Conservation (phyloP, 768 basidiomycete genomes). For the Mycena amicta region DNA sequence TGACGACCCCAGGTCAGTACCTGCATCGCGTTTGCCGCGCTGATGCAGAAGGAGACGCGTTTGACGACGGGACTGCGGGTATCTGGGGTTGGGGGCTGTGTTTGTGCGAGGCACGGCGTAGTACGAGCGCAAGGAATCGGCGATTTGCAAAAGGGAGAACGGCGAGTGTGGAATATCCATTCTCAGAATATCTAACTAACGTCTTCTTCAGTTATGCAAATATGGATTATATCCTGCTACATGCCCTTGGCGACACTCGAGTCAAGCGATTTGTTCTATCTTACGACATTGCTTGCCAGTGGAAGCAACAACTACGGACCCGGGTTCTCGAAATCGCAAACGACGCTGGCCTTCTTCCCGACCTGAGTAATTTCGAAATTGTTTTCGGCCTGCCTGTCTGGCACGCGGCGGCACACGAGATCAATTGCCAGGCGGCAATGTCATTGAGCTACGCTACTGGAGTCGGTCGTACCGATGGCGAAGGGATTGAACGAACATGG, state of each 20-base stretch:
- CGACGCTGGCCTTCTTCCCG: no score
- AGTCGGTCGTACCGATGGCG: slow-evolving; percentile 14
- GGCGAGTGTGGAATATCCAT: no score
- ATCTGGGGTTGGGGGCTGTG: no score
- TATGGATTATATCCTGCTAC: slow-evolving; percentile 28
- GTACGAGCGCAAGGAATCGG: no score
- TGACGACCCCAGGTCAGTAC: neutral
- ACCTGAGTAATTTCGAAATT: slow-evolving; percentile 1
- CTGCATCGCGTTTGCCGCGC: no score
- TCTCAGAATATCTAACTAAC: neutral
- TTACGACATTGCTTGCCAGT: no score
- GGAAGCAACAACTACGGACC: no score
- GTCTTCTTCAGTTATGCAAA: slow-evolving; percentile 20
- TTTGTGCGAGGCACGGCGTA: no score
- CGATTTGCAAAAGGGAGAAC: no score
- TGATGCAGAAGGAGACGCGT: neutral
- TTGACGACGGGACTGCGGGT: neutral
- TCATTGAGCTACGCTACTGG: slow-evolving; percentile 20
- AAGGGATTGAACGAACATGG: no score
- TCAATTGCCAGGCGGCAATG: slow-evolving; percentile 13
- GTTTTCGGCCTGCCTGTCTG: slow-evolving; percentile 16
- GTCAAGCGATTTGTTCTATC: slow-evolving; percentile 6
- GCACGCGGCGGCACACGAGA: slow-evolving; percentile 25
- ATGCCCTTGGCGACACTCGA: neutral
- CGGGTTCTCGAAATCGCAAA: no score